Conservation (phyloP, 208 protist genomes). For the Wallacemonas sp. region DNA sequence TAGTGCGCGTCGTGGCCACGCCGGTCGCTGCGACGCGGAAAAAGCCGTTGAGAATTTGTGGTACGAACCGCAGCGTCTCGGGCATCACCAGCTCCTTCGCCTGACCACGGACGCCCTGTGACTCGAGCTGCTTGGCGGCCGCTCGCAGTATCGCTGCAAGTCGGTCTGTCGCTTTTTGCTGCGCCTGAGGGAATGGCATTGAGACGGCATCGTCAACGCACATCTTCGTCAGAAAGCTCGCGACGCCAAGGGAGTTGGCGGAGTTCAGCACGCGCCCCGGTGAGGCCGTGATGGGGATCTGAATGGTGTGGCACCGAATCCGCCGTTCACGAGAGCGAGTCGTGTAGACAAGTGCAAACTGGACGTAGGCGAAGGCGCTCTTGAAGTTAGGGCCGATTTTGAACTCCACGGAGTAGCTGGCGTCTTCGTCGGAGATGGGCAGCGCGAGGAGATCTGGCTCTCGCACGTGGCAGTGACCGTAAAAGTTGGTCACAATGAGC, state of each 20-base stretch:
- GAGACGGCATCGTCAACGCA: constrained; percentile 63
- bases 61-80: constrained; percentile 74
- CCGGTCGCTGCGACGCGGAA: constrained; percentile 63
- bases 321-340: constrained; percentile 70
- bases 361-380: constrained; percentile 74
- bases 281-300: constrained; percentile 50
- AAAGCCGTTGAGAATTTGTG: constrained; percentile 79
- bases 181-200: constrained; percentile 56
- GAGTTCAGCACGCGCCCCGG: constrained; percentile 71
- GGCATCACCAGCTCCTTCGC: constrained; percentile 63
- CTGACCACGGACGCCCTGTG: constrained; percentile 33
- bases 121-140: constrained; percentile 45
- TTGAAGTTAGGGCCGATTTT: constrained; percentile 58
- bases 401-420: constrained; percentile 84
- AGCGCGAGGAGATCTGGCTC: constrained; percentile 95
- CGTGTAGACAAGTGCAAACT: constrained; percentile 84
- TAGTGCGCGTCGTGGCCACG: constrained; percentile 31
- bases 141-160: constrained; percentile 48
- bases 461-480: constrained; percentile 97
- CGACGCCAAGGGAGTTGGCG: constrained; percentile 62
- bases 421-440: constrained; percentile 91
- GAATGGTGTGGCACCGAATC: constrained; percentile 86
- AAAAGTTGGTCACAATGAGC: constrained; percentile 84
- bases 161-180: constrained; percentile 57
- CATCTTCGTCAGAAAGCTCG: constrained; percentile 73